Conservation (phyloP, 2,329 filamentous ascomycete genomes). For the Clonostachys sp. region DNA sequence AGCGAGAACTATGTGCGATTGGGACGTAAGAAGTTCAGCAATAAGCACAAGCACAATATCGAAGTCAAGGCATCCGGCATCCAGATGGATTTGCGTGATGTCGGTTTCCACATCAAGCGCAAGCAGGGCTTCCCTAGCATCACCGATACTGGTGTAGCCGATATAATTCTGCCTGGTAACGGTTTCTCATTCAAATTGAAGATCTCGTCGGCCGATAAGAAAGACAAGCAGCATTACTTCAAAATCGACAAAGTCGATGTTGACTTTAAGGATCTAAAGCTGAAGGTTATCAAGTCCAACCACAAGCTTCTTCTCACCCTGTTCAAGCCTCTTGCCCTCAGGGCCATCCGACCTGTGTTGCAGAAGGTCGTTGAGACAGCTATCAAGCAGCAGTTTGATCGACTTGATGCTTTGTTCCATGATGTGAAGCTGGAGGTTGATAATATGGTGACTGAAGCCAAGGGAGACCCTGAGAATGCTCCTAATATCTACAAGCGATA, state of each 20-base stretch:
- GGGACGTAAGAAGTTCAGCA: constrained; percentile 83
- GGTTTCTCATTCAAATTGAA: constrained; percentile 92
- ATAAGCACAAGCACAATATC: constrained; percentile 74
- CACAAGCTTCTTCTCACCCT: constrained; percentile 87
- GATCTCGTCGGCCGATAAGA: constrained; percentile 73
- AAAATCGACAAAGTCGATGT: constrained; percentile 89
- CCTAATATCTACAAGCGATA: constrained; percentile 88
- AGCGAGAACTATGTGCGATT: constrained; percentile 94
- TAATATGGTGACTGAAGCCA: constrained; percentile 56
- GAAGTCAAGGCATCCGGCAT: constrained; percentile 85
- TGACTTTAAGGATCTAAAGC: constrained; percentile 73
- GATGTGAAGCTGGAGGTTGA: constrained; percentile 81
- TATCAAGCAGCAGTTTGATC: constrained; percentile 76
- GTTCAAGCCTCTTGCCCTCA: constrained; percentile 83
- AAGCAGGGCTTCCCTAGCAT: constrained; percentile 90
- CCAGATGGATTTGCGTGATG: constrained; percentile 87
- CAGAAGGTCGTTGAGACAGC: constrained; percentile 87
- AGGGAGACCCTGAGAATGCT: constrained; percentile 61
- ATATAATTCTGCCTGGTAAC: constrained; percentile 80
- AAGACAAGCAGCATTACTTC: constrained; percentile 80
- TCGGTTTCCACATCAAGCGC: constrained; percentile 91
- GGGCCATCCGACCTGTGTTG: constrained; percentile 76
- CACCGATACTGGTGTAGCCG: constrained; percentile 82
- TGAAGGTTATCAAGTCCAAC: constrained; percentile 91
- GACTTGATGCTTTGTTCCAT: constrained; percentile 69